Evolutionary conservation across 768 basidiomycete genomes (phyloP).

Genomic region (Cantharellus cinnabarinus): DNA sequence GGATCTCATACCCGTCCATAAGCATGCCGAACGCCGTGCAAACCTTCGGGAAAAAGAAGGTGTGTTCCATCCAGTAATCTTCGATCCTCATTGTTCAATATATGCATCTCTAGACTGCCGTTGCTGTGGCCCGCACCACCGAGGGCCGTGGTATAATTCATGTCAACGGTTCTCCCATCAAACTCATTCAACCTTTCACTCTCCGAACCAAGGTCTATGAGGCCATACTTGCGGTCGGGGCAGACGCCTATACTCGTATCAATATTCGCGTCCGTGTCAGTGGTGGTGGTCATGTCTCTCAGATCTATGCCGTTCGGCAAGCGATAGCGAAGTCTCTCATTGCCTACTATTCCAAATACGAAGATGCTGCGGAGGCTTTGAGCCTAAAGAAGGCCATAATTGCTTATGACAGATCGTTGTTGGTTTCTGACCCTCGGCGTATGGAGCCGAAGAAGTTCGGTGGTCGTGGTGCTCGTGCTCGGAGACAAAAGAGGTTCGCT

Average conservation of each 20-base stretch:
- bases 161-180: constrained; percentile 91
- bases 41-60: constrained; percentile 99
- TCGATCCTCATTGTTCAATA: not conserved
- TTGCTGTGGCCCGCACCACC: constrained; percentile 90
- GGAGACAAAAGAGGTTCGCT: constrained; percentile 85
- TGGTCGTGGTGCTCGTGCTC: constrained; percentile 93
- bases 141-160: constrained; percentile 93
- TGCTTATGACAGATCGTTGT: constrained; percentile 76
- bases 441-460: constrained; percentile 99
- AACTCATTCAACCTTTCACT: constrained; percentile 86
- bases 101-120: constrained; percentile 52
- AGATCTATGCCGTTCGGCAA: constrained; percentile 97
- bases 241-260: constrained; percentile 66
- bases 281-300: constrained; percentile 98
- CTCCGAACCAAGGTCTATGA: constrained; percentile 98
- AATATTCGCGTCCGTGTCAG: constrained; percentile 97
- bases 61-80: not conserved
- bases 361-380: constrained; percentile 91
- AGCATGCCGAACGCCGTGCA: constrained; percentile 59
- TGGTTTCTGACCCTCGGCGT: constrained; percentile 89
- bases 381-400: constrained; percentile 97
- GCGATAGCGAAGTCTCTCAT: constrained; percentile 95
- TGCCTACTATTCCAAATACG: constrained; percentile 96
- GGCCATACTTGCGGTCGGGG: constrained; percentile 81
- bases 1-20: no score